Evolutionary conservation across 352 stramenopile genomes (phyloP), one percentile per base, ranked within the genome.

Genomic region (Globisporangium splendens): DNA sequence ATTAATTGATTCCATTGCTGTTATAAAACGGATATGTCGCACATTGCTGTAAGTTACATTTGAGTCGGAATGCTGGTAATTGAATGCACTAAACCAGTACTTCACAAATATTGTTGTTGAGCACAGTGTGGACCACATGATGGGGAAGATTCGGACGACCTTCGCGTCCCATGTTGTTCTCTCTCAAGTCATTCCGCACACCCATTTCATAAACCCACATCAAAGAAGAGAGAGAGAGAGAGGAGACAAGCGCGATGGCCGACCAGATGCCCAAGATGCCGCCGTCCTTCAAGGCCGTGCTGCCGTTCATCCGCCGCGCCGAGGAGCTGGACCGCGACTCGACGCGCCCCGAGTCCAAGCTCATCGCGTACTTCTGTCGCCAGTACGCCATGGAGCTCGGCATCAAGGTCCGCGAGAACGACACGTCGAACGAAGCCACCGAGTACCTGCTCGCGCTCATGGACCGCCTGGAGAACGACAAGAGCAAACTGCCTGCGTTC

Each of bases 291-390:
- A 98, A 98, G 81, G 70, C 86, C 61, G 83, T 98, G 53, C 86
- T 91, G 65, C 88, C 91, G 35, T 98, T 97, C 65, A 80, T 99
- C 53, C 78, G 88, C 47, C 92, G 96, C 49, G 96, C 96, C 1
- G 94, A 98, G 69, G 95, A 98, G 75, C 82, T 99, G 28, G 96
- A 98, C 68, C 76, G 84, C 12, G 91, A 98, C 63, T 84, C 84
- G 57, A 80, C 73, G 39, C 83, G 89, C 33, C 81, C 89, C 1
- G 95, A 98, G 72, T 96, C 92, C 47, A 93, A 96, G 63, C 77
- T 98, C 18, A 96, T 98, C 18, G 94, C 95, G 41, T 99, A 98
- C 73, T 98, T 97, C 64, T 91, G 84, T 65, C 80, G 86, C 35
- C 83, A 95, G 61, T 93, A 94, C 39, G 87, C 87, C 55, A 93